Conservation (phyloP, 169 alveolate genomes). For the Cryptosporidium tyzzeri region DNA sequence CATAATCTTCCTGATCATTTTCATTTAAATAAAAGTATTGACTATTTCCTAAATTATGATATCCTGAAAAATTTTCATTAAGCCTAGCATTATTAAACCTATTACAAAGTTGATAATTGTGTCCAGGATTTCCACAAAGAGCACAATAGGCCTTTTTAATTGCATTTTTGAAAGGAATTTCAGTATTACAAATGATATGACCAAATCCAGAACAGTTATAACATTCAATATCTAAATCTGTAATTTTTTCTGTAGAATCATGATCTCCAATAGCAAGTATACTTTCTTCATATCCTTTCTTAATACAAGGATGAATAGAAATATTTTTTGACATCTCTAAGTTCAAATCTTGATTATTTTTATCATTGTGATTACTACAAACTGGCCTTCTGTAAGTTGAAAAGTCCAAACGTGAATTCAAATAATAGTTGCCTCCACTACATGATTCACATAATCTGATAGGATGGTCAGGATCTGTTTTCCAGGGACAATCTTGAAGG, state of each 20-base stretch:
- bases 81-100: not conserved
- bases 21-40: not conserved
- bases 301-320: slow-evolving; percentile 28
- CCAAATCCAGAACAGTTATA: slow-evolving; percentile 26
- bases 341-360: not conserved
- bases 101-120: slow-evolving; percentile 23
- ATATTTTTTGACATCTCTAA: not conserved
- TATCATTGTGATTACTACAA: slow-evolving; percentile 4
- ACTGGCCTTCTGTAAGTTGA: slow-evolving; percentile 4
- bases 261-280: slow-evolving; percentile 9
- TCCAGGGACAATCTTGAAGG: slow-evolving; percentile 39
- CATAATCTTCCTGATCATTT: not conserved
- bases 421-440: slow-evolving; percentile 21
- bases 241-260: not conserved
- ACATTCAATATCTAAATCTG: slow-evolving; percentile 25
- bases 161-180: slow-evolving; percentile 19
- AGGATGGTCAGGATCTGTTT: not conserved
- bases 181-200: slow-evolving; percentile 29
- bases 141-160: slow-evolving; percentile 30
- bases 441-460: slow-evolving; percentile 11
- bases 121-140: slow-evolving; percentile 44
- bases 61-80: not conserved
- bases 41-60: not conserved
- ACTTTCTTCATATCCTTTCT: slow-evolving; percentile 31
- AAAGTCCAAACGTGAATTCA: not conserved